Evolutionary conservation across 2,329 filamentous ascomycete genomes (phyloP), one percentile per base, ranked within the genome.

Genomic region (Acrodontium crateriforme): DNA sequence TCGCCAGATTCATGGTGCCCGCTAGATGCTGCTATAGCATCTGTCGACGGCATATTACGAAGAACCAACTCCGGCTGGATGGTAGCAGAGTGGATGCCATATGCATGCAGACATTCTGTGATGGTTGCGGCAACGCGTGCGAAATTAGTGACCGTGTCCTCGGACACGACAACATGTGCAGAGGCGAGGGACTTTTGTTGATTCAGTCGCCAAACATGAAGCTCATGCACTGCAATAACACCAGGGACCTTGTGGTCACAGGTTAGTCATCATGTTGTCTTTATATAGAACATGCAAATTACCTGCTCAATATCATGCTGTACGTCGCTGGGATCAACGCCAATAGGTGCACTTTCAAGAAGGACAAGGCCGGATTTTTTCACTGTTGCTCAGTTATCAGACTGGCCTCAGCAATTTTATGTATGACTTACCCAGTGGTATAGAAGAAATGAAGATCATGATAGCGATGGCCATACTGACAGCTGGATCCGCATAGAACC

Each of bases 141-240:
- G 46, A 82, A 82, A 27, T 58, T 56, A 7, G 5, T 8, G 6
- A 29, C 18, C 7, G 9, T 7, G 16, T 6, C 11, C 12, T 29
- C 15, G 21, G 65, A 62, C 10, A 82, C 65, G 0, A 76, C 62
- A 2, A 84, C 56, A 44, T 82, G 78, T 1, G 73, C 77, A 1
- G 74, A 74, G 6, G 78, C 78, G 25, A 83, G 62, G 3, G 69
- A 61, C 43, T 79, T 81, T 28, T 63, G 62, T 52, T 85, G 76
- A 44, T 78, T 71, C 3, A 84, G 61, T 2, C 71, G 65, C 78
- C 79, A 84, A 36, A 82, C 68, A 40, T 81, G 77, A 10, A 84
- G 59, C 40, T 83, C 75, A 38, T 82, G 76, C 9, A 83, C 64
- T 7, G 27, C 27, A 12, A 0, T 72, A 72, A 12, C 69, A 49